phyloP scores from a whole-genome alignment of 768 basidiomycete genomes.

The Termitomyces sp. region DNA sequence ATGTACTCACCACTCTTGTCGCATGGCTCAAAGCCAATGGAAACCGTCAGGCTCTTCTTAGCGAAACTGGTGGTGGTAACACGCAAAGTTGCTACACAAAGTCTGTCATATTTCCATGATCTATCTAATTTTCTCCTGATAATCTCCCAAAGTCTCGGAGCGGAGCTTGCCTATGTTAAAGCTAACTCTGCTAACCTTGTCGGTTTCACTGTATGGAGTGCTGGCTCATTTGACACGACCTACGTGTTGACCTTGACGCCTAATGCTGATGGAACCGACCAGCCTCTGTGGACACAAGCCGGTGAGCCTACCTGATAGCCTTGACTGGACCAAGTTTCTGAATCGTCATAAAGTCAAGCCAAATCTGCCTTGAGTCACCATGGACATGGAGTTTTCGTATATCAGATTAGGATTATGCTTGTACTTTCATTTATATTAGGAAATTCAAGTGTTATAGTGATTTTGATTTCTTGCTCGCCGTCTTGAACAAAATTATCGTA shows the following conservation, averaged over 20 bases:
- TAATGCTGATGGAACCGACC: constrained; percentile 38
- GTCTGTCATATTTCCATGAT: constrained; percentile 13
- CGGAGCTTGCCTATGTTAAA: constrained; percentile 41
- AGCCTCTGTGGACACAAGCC: constrained; percentile 37
- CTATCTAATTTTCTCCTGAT: neutral
- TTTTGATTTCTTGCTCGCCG: neutral
- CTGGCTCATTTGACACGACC: constrained; percentile 43
- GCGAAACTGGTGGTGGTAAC: constrained; percentile 53
- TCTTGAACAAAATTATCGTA: neutral
- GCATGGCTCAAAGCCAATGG: constrained; percentile 31
- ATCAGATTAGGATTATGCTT: neutral
- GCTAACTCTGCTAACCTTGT: constrained; percentile 32
- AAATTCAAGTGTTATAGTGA: too few species aligned
- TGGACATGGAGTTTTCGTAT: neutral
- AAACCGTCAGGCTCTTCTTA: constrained; percentile 26
- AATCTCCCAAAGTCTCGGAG: constrained; percentile 23
- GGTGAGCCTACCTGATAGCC: constrained; percentile 19
- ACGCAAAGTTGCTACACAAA: constrained; percentile 35
- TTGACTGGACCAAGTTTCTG: neutral
- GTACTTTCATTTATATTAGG: neutral
- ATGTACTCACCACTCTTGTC: constrained; percentile 35
- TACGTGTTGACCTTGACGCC: constrained; percentile 48
- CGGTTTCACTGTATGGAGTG: constrained; percentile 53
- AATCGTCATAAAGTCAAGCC: constrained; percentile 13
- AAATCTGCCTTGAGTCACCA: constrained; percentile 15